These are phyloP conservation scores for Verticillium albo-atrum DNA, from an alignment of 2,329 filamentous ascomycete species.

Conservation along the genomic window DNA sequence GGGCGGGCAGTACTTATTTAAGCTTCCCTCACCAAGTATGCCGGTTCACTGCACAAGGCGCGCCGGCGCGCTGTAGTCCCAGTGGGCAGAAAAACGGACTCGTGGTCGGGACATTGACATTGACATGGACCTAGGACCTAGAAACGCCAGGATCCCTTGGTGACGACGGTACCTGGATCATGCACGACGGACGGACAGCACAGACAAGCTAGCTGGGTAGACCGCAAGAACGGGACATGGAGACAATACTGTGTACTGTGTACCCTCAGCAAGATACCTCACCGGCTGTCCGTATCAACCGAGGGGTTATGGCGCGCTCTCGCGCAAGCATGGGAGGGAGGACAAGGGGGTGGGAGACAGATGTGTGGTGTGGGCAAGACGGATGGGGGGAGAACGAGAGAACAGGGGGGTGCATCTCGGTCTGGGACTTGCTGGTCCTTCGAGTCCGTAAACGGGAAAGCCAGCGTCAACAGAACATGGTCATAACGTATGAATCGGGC, in stretches of 20 bases:
- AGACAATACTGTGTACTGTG: neutral
- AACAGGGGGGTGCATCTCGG: neutral
- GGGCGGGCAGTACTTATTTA: neutral
- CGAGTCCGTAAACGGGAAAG: neutral
- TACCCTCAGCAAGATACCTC: neutral
- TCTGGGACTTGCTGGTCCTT: neutral
- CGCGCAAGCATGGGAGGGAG: neutral
- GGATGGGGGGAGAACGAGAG: neutral
- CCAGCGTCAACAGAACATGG: neutral
- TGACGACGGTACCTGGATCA: neutral
- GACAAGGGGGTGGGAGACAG: neutral
- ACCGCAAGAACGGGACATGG: neutral
- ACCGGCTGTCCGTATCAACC: neutral
- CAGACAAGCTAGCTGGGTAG: neutral
- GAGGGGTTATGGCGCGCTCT: neutral
- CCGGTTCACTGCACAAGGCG: neutral
- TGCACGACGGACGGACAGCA: neutral
- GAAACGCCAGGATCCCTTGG: conserved; percentile 1
- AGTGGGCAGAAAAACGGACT: neutral
- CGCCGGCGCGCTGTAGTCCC: neutral
- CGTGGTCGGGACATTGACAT: neutral
- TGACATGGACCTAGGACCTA: neutral
- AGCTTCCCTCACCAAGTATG: neutral
- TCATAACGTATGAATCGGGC: neutral
- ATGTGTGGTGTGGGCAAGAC: neutral